Evolutionary conservation across 148 eudicot genomes (phyloP), one percentile per base, ranked within the genome.

Genomic region (Persicaria maculosa): DNA sequence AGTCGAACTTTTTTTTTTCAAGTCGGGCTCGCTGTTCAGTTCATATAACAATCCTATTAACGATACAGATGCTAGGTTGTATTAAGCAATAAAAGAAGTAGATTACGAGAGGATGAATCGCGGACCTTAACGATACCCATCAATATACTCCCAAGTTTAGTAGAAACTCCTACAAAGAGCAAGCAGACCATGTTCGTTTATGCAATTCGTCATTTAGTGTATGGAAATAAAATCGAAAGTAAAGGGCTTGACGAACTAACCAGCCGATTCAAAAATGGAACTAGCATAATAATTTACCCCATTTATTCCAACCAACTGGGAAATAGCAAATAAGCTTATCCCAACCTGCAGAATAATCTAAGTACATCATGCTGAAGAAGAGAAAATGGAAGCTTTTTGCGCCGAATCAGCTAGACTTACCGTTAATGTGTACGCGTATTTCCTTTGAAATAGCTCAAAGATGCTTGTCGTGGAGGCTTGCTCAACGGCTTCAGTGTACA

Each of bases 251-350:
- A 58, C 19, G 50, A 44, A 68, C 81, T 73, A 40, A 80, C 86
- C 86, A 45, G 81, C 81, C 43, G 79, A 80, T 59, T 80, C 75
- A 55, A 83, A 83, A 50, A 74, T 71, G 12, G 81, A 77, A 45
- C 75, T 68, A 44, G 81, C 77, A 73, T 80, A 83, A 12, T 15
- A 71, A 25, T 76, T 1, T 25, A 83, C 22, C 64, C 81, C 86
- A 20, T 67, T 71, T 14, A 61, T 10, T 64, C 84, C 86, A 12
- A 44, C 73, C 45, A 84, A 69, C 74, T 50, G 19, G 12, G 19
- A 0, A 47, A 84, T 68, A 52, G 73, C 57, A 50, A 80, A 52
- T 44, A 84, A 76, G 17, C 84, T 82, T 52, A 81, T 19, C 25
- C 81, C 84, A 14, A 84, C 82, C 86, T 84, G 65, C 7, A 58